Conservation (phyloP, 495 filamentous ascomycete species). For the Evernia prunastri region DNA sequence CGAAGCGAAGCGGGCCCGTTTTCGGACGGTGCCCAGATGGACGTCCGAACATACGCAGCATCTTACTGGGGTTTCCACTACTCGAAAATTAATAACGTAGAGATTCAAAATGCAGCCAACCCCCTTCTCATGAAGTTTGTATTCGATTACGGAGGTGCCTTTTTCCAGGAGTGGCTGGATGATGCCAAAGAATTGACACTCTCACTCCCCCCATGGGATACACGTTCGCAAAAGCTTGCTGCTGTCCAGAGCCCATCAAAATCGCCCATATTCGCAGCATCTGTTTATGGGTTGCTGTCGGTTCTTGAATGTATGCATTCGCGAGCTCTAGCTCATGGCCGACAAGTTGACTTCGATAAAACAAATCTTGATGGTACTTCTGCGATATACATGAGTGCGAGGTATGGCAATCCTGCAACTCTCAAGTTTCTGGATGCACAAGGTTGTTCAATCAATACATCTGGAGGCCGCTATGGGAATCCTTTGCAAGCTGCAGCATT, state of each 20-base stretch:
- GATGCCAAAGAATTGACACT: constrained; percentile 3
- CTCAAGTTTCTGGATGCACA: neutral
- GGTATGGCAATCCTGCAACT: constrained; percentile 2
- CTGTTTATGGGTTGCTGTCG: neutral
- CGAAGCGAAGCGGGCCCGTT: neutral
- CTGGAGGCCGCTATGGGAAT: constrained; percentile 8
- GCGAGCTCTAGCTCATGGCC: constrained; percentile 5
- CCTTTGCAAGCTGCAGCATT: constrained; percentile 17
- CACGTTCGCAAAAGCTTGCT: neutral
- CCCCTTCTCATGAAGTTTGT: neutral
- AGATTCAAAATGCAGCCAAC: neutral
- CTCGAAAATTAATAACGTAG: constrained; percentile 1
- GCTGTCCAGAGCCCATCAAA: constrained; percentile 3
- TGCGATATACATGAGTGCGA: constrained; percentile 2
- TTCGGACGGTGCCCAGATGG: constrained; percentile 1
- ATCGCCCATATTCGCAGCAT: constrained; percentile 5
- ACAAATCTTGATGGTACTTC: constrained; percentile 7
- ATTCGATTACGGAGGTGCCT: constrained; percentile 3
- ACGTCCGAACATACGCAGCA: constrained; percentile 1
- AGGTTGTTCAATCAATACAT: constrained; percentile 1
- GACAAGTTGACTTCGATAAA: constrained; percentile 4
- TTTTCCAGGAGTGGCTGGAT: constrained; percentile 5
- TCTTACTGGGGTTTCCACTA: constrained; percentile 3
- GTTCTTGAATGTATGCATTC: constrained; percentile 1
- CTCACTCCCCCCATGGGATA: constrained; percentile 1